Evolutionary conservation across 2,329 filamentous ascomycete species (phyloP), one percentile per base, ranked within the genome.

Genomic region (Myrmaecium sp.): DNA sequence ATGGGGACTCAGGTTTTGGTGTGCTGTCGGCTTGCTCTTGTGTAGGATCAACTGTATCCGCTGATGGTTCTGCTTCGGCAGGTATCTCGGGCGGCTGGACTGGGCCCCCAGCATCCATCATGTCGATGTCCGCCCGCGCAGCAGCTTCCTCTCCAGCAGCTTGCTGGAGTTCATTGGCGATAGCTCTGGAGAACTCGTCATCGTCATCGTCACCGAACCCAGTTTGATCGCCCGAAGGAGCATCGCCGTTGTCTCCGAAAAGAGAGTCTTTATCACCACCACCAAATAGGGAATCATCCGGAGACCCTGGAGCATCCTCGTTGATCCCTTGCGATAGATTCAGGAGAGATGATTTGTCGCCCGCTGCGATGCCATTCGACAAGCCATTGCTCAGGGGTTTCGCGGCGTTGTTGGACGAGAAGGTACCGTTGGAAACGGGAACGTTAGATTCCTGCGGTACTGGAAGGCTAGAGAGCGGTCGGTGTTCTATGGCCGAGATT

Each of bases 401-500:
- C 3, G 61, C 58, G 9, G 50, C 53, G 37, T 83, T 83, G 41
- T 82, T 86, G n/a, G 72, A 75, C 1, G 70, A 67, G 31, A 84
- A 77, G 0, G 80, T 91, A 5, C 71, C 72, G 36, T 70, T 78
- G 1, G 55, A 43, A 4, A 37, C 45, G 33, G 12, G 55, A 46
- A 29, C 80, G 66, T 32, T 60, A 59, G 74, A 73, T 32, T 79
- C 77, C 28, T 72, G 69, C 0, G 84, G 82, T 2, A 95, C 67
- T 1, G 79, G 73, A 0, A 80, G 54, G 17, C 69, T 75, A 14
- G 73, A 82, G 28, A 76, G 62, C 2, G 89, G 86, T 3, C 89
- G 68, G 30, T 82, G 66, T 51, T 95, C 84, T 21, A 98, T 73
- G 2, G 81, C 72, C 2, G 81, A 89, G 32, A 95, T 83, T 46